phyloP scores from a whole-genome alignment of 139 green algal genomes.

The Monoraphidium neglectum region DNA sequence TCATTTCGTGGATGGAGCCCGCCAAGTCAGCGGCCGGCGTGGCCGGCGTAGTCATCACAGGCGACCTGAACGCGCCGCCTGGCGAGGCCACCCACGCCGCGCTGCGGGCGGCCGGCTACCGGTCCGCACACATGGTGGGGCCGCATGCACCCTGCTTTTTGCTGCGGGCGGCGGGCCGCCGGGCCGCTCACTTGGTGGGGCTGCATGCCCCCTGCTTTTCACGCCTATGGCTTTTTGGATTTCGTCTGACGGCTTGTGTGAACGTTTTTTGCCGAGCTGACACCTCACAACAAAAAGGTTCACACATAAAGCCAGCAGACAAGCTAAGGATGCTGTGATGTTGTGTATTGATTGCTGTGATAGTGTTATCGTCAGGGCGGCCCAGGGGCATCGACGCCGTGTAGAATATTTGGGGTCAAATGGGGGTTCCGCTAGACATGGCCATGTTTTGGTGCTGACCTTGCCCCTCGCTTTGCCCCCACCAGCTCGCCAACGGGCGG shows the following conservation, averaged over 20 bases:
- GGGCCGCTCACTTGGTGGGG: background rate
- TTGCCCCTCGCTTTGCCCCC: background rate
- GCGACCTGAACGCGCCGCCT: slow-evolving; percentile 49
- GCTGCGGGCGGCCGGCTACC: slow-evolving; percentile 27
- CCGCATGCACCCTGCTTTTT: background rate
- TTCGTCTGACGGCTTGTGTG: background rate
- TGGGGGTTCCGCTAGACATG: background rate
- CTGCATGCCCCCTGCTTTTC: background rate
- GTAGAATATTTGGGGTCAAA: background rate
- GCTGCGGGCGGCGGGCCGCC: background rate
- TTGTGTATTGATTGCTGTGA: background rate
- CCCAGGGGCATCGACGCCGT: background rate
- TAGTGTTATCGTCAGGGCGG: background rate
- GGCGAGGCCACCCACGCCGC: slow-evolving; percentile 35
- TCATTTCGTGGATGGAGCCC: slow-evolving; percentile 46
- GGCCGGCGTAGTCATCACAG: slow-evolving; percentile 41
- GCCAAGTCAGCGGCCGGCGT: slow-evolving; percentile 8
- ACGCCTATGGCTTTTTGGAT: background rate
- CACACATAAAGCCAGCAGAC: background rate
- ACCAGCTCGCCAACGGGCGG: background rate
- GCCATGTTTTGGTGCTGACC: background rate
- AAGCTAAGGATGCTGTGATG: background rate
- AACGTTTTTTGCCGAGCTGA: background rate
- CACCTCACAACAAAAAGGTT: background rate
- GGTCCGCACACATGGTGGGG: slow-evolving; percentile 28